Percentiles rank a stretch among this genome's conserved stretches.
Conservation (phyloP, 768 basidiomycete genomes). For the Neoboletus brunneissimus region DNA sequence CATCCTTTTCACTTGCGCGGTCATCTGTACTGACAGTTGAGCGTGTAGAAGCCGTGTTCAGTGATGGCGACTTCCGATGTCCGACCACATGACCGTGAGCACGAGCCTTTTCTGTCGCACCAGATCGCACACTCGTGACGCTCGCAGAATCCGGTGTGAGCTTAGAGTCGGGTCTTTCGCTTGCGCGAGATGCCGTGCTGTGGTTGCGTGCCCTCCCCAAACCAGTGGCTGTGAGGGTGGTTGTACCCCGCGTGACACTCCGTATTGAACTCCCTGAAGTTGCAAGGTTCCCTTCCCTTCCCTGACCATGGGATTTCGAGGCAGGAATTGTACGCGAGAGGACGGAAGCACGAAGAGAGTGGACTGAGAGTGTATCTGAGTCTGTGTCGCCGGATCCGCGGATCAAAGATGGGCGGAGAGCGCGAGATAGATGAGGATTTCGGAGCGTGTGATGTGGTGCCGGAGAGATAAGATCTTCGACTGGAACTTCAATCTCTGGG, state of each 20-base stretch:
- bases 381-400: constrained; percentile 32
- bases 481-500: constrained; percentile 74
- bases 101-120: constrained; percentile 23
- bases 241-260: constrained; percentile 44
- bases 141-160: constrained; percentile 51
- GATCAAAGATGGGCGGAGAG: constrained; percentile 28
- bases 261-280: constrained; percentile 42
- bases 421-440: constrained; percentile 28
- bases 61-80: constrained; percentile 25
- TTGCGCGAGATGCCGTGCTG: constrained; percentile 24
- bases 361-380: constrained; percentile 41
- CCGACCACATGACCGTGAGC: constrained; percentile 12
- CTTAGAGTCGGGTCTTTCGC: constrained; percentile 68
- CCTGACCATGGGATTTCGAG: constrained; percentile 20
- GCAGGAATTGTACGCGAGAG: constrained; percentile 34
- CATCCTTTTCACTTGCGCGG: constrained; percentile 1
- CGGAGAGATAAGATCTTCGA: constrained; percentile 67
- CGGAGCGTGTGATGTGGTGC: constrained; percentile 30
- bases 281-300: constrained; percentile 21
- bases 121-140: constrained; percentile 24
- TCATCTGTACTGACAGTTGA: background rate
- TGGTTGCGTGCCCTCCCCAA: constrained; percentile 24
- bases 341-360: constrained; percentile 46
- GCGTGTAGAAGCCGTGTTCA: constrained; percentile 8
- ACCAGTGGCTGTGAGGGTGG: constrained; percentile 17